phyloP scores from a whole-genome alignment of 805 yeast species.

The Saturnispora saitoi region DNA sequence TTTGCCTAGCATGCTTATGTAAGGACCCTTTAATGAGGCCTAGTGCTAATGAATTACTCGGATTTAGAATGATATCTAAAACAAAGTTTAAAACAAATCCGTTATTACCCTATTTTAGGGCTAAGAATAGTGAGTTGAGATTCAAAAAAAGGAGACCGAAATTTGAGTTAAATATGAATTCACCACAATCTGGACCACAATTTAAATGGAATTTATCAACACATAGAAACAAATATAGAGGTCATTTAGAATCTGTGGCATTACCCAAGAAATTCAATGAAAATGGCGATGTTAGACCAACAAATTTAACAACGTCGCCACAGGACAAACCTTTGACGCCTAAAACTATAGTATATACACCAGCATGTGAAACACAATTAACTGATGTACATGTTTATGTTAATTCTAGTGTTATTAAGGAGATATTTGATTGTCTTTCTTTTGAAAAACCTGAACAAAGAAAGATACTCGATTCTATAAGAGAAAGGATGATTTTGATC shows the following conservation, averaged over 20 bases:
- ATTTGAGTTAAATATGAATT: slow-evolving; percentile 25
- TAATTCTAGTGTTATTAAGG: neutral
- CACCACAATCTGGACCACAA: slow-evolving; percentile 19
- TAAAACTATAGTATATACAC: slow-evolving; percentile 2
- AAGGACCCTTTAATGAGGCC: slow-evolving; percentile 65
- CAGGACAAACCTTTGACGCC: neutral
- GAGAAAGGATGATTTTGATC: neutral
- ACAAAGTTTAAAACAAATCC: slow-evolving; percentile 24
- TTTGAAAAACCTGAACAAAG: neutral
- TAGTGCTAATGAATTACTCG: slow-evolving; percentile 45
- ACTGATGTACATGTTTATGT: neutral
- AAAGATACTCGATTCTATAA: neutral
- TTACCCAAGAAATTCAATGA: neutral
- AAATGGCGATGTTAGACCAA: neutral
- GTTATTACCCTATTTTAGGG: slow-evolving; percentile 12
- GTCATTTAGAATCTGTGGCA: too few species aligned
- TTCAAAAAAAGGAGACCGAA: slow-evolving; percentile 33
- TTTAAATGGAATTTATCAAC: slow-evolving; percentile 21
- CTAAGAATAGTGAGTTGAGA: slow-evolving; percentile 1
- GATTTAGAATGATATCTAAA: slow-evolving; percentile 41
- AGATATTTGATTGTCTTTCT: neutral
- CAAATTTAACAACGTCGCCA: slow-evolving; percentile 1
- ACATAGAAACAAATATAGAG: neutral
- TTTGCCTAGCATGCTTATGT: slow-evolving; percentile 55
- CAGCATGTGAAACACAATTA: neutral